Base-by-base conservation (phyloP, 1,284 basidiomycete species). In the Moesziomyces sp. region DNA sequence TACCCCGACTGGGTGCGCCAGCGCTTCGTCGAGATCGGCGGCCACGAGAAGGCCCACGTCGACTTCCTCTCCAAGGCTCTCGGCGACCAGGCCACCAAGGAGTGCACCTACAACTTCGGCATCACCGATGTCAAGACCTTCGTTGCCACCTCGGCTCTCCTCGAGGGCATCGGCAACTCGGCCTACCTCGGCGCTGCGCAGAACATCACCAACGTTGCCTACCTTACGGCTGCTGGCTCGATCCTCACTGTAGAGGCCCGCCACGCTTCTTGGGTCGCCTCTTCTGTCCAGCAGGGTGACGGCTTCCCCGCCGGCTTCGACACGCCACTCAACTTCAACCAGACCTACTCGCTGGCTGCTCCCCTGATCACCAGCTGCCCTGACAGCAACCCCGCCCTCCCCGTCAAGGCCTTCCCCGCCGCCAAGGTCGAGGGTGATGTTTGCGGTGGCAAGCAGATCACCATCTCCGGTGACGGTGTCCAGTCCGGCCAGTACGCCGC, bases 91-190 rank as follows among this genome's bases (percentile, higher is more conserved):
- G 87, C 89, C 0, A 86, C 87, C 18, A 72, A 87, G 78, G 85
- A 87, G 11, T 91, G 90, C 86, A 85, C 84, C 1, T 91, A 91
- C 83, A 84, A 81, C 55, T 90, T 91, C 83, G 87, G 87, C 23
- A 52, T 79, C 35, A 77, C 71, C 38, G 77, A 74, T 35, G 55
- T 62, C 61, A 77, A 81, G 52, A 56, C 86, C 3, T 91, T 91
- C 82, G 85, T 88, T 38, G 85, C 86, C 14, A 84, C 88, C 35
- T 86, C 88, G 23, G 86, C 86, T 68, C 85, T 88, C 10, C 81
- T 91, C n/a, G 89, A 91, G 81, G 87, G 86, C 24, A 87, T 90
- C 48, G 87, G 86, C 14, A 85, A 77, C 24, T 83, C 84, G 16
- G 89, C 88, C 5, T 90, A 89, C 79, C 86, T 87, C 56, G 89